Percentiles rank a stretch among this genome's conserved stretches.
phyloP scores from a whole-genome alignment of 768 basidiomycete genomes.

The Pulveroboletus sp. region DNA sequence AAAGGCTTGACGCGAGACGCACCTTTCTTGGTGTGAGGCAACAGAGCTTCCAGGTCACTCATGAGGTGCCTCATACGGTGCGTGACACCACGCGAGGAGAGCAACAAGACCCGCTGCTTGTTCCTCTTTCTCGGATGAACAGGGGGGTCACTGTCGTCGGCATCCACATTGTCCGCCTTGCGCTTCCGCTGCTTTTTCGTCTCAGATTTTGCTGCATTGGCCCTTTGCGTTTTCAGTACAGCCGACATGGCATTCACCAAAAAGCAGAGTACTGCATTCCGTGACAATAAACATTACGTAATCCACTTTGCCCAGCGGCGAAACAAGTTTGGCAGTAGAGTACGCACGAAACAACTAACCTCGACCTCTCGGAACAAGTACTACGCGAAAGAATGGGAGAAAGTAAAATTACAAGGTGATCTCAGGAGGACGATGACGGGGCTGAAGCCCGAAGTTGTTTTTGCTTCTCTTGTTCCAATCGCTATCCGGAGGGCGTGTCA shows the following conservation, averaged over 20 bases:
- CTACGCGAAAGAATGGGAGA: neutral
- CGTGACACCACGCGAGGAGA: slow-evolving; percentile 92
- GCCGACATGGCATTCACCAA: slow-evolving; percentile 50
- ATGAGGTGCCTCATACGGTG: slow-evolving; percentile 97
- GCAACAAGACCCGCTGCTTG: slow-evolving; percentile 91
- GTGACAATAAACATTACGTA: slow-evolving; percentile 21
- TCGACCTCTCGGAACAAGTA: slow-evolving; percentile 1
- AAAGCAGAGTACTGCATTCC: neutral
- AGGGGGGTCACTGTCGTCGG: slow-evolving; percentile 49
- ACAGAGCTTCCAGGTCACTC: slow-evolving; percentile 85
- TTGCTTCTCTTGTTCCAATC: slow-evolving; percentile 86
- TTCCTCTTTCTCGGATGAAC: slow-evolving; percentile 62
- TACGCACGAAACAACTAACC: neutral
- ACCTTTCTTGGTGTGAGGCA: slow-evolving; percentile 99
- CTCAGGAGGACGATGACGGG: slow-evolving; percentile 31
- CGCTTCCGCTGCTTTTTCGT: slow-evolving; percentile 52
- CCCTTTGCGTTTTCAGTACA: slow-evolving; percentile 58
- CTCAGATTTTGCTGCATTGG: slow-evolving; percentile 50
- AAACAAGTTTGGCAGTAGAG: neutral
- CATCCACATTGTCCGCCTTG: slow-evolving; percentile 61
- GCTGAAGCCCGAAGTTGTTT: slow-evolving; percentile 58
- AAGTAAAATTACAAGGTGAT: neutral
- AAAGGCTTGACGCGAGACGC: slow-evolving; percentile 19
- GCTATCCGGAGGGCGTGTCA: slow-evolving; percentile 40
- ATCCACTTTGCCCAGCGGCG: slow-evolving; percentile 3